Conservation (phyloP, 2,329 filamentous ascomycete genomes). For the Monosporascus sp. region DNA sequence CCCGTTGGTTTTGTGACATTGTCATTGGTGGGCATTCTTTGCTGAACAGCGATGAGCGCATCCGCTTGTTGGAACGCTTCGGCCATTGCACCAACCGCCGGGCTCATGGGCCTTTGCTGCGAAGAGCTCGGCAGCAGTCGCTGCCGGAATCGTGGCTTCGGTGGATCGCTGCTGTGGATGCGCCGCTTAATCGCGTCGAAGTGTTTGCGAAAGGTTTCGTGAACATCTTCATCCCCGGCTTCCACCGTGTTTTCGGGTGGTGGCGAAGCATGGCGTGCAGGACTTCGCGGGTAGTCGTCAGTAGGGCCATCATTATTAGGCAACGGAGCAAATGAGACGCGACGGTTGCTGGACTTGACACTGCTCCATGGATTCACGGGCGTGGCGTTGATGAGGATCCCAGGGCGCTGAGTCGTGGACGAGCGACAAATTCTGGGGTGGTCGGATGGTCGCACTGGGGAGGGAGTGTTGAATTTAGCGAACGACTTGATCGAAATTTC, state of each 20-base stretch:
- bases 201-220: conserved; percentile 40
- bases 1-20: background rate
- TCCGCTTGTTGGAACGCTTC: conserved; percentile 45
- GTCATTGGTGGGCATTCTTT: background rate
- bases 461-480: conserved; percentile 46
- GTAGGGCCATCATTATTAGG: conserved; percentile 17
- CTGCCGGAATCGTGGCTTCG: conserved; percentile 15
- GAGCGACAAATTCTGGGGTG: conserved; percentile 2
- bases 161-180: conserved; percentile 14
- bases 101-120: conserved; percentile 35
- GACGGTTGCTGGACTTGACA: conserved; percentile 11
- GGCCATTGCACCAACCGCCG: conserved; percentile 41
- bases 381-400: conserved; percentile 16
- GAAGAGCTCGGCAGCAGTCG: conserved; percentile 37
- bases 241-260: conserved; percentile 34
- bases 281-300: conserved; percentile 11
- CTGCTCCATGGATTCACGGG: conserved; percentile 11
- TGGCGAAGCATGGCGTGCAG: conserved; percentile 33
- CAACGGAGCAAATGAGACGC: conserved; percentile 31
- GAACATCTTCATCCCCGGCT: conserved; percentile 25
- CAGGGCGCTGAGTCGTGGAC: conserved; percentile 8
- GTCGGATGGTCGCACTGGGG: conserved; percentile 32
- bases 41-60: conserved; percentile 4
- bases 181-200: conserved; percentile 40
- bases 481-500: conserved; percentile 47